Evolutionary conservation across 2,329 filamentous ascomycete genomes (phyloP).

Genomic region (Xylariaceae sp.): DNA sequence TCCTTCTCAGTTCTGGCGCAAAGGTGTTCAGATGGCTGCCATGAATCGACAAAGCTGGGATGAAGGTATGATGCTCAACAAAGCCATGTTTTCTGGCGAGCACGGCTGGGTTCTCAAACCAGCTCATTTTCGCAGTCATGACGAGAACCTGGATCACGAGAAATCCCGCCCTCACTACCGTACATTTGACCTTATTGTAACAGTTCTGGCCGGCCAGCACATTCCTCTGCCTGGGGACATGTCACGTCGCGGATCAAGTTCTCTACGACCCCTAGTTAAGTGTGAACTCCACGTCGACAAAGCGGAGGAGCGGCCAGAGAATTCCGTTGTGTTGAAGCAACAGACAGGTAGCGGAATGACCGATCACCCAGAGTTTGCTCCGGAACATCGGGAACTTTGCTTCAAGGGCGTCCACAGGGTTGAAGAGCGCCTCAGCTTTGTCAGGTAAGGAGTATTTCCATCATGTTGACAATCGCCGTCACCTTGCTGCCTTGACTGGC

Average conservation of each 20-base stretch:
- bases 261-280: slow-evolving; percentile 70
- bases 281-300: slow-evolving; percentile 78
- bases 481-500: slow-evolving; percentile 5
- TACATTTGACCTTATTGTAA: slow-evolving; percentile 65
- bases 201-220: slow-evolving; percentile 71
- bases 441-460: slow-evolving; percentile 53
- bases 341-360: slow-evolving; percentile 54
- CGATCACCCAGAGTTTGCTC: slow-evolving; percentile 60
- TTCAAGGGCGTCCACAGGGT: slow-evolving; percentile 58
- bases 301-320: slow-evolving; percentile 36
- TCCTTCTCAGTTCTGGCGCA: slow-evolving; percentile 84
- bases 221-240: slow-evolving; percentile 55
- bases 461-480: slow-evolving; percentile 7
- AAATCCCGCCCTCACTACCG: slow-evolving; percentile 45
- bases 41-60: slow-evolving; percentile 97
- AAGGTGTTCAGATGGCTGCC: slow-evolving; percentile 95
- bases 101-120: slow-evolving; percentile 86
- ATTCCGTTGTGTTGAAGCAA: slow-evolving; percentile 52
- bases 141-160: slow-evolving; percentile 38
- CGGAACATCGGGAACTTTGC: slow-evolving; percentile 47
- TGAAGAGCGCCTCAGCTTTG: slow-evolving; percentile 66
- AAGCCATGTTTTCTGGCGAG: slow-evolving; percentile 91
- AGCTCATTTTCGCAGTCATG: slow-evolving; percentile 58
- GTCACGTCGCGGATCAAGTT: slow-evolving; percentile 47
- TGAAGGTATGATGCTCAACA: slow-evolving; percentile 91